phyloP scores from a whole-genome alignment of 495 filamentous ascomycete species.

The Podospora sp. region DNA sequence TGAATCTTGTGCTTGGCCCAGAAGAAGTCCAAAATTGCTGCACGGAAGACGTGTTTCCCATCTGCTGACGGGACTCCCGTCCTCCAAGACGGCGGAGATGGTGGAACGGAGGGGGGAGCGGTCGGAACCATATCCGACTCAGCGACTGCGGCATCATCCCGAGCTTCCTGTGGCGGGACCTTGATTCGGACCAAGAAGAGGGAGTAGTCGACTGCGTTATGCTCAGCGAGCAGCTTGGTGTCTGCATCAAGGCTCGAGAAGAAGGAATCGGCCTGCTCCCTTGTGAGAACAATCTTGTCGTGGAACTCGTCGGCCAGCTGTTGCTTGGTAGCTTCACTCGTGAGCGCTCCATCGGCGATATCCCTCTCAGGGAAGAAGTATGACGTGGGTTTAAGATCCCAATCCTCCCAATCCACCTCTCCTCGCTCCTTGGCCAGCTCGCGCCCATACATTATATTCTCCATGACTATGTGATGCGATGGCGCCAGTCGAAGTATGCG shows the following conservation, averaged over 20 bases:
- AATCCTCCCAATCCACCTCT: constrained; percentile 62
- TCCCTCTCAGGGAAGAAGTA: constrained; percentile 76
- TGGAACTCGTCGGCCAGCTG: constrained; percentile 64
- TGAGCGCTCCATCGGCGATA: constrained; percentile 59
- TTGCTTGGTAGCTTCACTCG: constrained; percentile 60
- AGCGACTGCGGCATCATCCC: constrained; percentile 24
- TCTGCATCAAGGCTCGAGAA: constrained; percentile 55
- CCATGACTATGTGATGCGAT: constrained; percentile 72
- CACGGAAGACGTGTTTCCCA: constrained; percentile 65
- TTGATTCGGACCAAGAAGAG: constrained; percentile 64
- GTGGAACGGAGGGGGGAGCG: constrained; percentile 35
- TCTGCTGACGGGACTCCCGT: constrained; percentile 59
- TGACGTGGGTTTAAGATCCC: constrained; percentile 69
- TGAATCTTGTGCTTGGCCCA: constrained; percentile 70
- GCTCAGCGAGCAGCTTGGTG: constrained; percentile 59
- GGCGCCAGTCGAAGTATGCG: constrained; percentile 57
- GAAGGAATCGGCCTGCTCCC: constrained; percentile 54
- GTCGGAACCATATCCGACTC: constrained; percentile 29
- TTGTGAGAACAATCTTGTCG: constrained; percentile 61
- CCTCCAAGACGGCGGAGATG: constrained; percentile 53
- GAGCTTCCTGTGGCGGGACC: constrained; percentile 19
- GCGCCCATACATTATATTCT: constrained; percentile 65
- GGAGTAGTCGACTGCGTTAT: constrained; percentile 71
- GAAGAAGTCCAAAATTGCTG: constrained; percentile 68
- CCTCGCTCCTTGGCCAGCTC: constrained; percentile 42